Conservation (phyloP, 805 yeast species). For the Ogataea ganodermae region DNA sequence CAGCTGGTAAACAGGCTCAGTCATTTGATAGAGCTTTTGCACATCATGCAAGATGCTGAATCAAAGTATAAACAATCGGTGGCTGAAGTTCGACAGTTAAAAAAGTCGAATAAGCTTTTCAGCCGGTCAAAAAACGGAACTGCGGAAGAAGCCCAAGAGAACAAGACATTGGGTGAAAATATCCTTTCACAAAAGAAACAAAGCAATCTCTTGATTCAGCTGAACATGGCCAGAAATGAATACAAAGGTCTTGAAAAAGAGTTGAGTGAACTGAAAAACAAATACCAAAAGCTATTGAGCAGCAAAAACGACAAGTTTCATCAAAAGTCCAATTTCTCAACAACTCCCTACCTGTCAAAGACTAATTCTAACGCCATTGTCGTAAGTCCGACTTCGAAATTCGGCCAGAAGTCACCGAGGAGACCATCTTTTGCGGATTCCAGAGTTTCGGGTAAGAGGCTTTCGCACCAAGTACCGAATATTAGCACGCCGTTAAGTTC, state of each 20-base stretch:
- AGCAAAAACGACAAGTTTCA: slow-evolving; percentile 8
- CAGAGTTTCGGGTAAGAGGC: slow-evolving; percentile 4
- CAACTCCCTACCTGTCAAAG: slow-evolving; percentile 26
- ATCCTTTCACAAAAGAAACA: slow-evolving; percentile 15
- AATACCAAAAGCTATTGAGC: slow-evolving; percentile 6
- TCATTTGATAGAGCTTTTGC: slow-evolving; percentile 15
- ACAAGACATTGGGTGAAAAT: neutral
- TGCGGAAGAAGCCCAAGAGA: neutral
- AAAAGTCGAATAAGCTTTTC: neutral
- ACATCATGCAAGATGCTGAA: slow-evolving; percentile 4
- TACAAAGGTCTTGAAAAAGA: slow-evolving; percentile 16
- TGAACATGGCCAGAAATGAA: slow-evolving; percentile 17
- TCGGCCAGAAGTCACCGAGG: neutral
- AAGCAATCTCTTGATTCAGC: slow-evolving; percentile 14
- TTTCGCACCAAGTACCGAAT: slow-evolving; percentile 3
- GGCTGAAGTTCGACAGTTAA: slow-evolving; percentile 10
- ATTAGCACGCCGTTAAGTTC: slow-evolving; percentile 9
- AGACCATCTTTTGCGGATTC: slow-evolving; percentile 5
- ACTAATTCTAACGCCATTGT: slow-evolving; percentile 1
- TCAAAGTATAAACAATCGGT: neutral
- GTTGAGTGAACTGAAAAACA: slow-evolving; percentile 12
- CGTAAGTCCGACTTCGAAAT: neutral
- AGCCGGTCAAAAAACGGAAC: neutral
- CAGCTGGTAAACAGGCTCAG: slow-evolving; percentile 14
- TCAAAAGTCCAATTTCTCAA: slow-evolving; percentile 19